Base-by-base conservation (phyloP, 148 eudicot genomes). In the Rhododendron molle region DNA sequence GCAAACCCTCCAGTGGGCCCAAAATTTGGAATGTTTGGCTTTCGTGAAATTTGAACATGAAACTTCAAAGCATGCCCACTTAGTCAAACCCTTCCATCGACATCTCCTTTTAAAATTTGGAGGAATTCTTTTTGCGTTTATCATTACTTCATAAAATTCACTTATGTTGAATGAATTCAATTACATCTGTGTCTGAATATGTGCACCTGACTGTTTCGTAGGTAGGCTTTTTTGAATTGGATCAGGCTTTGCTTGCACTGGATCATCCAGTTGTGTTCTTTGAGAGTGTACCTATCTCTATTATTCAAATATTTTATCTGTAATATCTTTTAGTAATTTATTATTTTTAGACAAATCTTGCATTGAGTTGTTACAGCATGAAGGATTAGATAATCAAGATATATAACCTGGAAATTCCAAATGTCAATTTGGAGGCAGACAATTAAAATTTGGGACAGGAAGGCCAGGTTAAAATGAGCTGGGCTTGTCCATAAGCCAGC, bases 401-500 rank as follows among this genome's bases (percentile, higher is more conserved):
- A n/a, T n/a, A n/a, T n/a, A 65, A 65, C 26, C 32, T 30, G 16
- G 8, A 71, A 71, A 71, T 71, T 71, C 34, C 76, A 30, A 30
- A 71, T 71, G 40, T 71, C 14, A 28, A 71, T 71, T 52, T 71
- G 76, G 76, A 71, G 36, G 76, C 38, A 71, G 76, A 28, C 38
- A 71, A 32, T 28, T 69, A 26, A n/a, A n/a, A 26, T 5, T 20
- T 20, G 26, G 4, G 72, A n/a, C 30, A 26, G 72, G 40, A 30
- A 32, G 76, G 76, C 76, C 40, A 71, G 38, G 20, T 71, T 71
- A 32, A 71, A 30, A 71, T 71, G 76, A 71, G 76, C 40, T 71
- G 76, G 76, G 40, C 36, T 71, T 71, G 76, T 32, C 38, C 38
- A 71, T 71, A 71, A 71, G 76, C 76, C 76, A 71, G 76, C 72